Evolutionary conservation across 371 early-diverging fungal genomes (phyloP).

Genomic region (Paraphysoderma sedebokerense): DNA sequence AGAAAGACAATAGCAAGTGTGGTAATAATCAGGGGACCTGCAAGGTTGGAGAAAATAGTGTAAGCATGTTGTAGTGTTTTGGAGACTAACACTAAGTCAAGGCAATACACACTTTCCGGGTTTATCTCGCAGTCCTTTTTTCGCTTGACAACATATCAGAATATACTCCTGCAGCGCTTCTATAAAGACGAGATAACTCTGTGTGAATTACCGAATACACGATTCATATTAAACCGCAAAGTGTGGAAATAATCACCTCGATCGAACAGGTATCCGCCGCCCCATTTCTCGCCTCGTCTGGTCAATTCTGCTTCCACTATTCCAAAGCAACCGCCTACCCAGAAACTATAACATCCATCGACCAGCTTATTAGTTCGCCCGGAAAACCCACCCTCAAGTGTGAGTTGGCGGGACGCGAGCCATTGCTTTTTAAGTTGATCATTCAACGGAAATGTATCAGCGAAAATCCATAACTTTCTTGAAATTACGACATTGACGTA

Average conservation of each 20-base stretch:
- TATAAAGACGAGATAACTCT: slow-evolving; percentile 5
- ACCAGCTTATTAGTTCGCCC: slow-evolving; percentile 94
- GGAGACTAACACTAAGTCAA: too few relatives aligned
- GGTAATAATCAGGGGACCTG: slow-evolving; percentile 83
- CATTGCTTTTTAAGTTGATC: too few relatives aligned
- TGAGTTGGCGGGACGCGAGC: slow-evolving; percentile 82
- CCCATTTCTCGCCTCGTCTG: not conserved
- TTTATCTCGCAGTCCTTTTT: slow-evolving; percentile 69
- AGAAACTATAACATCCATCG: slow-evolving; percentile 95
- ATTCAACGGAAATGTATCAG: too few relatives aligned
- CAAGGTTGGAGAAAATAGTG: too few relatives aligned
- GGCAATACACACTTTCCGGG: too few relatives aligned
- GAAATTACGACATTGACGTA: too few relatives aligned
- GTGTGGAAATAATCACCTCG: not conserved
- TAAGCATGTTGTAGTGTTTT: too few relatives aligned
- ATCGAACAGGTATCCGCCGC: not conserved
- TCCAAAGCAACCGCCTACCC: slow-evolving; percentile 62
- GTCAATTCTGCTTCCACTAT: slow-evolving; percentile 3
- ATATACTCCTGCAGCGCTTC: slow-evolving; percentile 74
- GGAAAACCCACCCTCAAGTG: slow-evolving; percentile 84
- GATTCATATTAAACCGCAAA: not conserved
- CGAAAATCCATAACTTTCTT: too few relatives aligned
- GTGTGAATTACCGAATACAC: not conserved
- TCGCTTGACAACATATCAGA: slow-evolving; percentile 64
- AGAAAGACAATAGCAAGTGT: slow-evolving; percentile 82